Evolutionary conservation across 495 filamentous ascomycete genomes (phyloP).

Genomic region (Penicillium odoratum): DNA sequence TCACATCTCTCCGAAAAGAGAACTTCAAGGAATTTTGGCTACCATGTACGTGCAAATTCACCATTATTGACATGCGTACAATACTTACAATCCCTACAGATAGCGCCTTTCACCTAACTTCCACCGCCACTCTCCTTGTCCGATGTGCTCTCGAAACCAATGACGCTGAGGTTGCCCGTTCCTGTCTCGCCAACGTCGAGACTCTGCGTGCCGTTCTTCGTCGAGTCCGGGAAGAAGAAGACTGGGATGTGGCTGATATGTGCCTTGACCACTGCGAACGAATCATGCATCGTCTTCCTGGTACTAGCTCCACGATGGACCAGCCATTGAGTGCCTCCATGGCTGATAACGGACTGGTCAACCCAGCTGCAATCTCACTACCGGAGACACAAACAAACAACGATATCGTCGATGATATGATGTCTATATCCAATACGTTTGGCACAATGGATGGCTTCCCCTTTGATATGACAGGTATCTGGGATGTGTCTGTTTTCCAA

Average conservation of each 20-base stretch:
- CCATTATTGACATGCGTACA: background rate
- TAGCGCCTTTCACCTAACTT: conserved; percentile 51
- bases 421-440: conserved; percentile 51
- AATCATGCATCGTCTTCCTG: conserved; percentile 45
- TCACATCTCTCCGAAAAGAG: conserved; percentile 42
- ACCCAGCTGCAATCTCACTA: conserved; percentile 45
- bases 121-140: conserved; percentile 49
- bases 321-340: conserved; percentile 17
- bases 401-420: conserved; percentile 54
- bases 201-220: conserved; percentile 45
- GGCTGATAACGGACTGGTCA: conserved; percentile 38
- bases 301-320: conserved; percentile 25
- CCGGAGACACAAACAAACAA: conserved; percentile 52
- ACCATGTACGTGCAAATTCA: conserved; percentile 35
- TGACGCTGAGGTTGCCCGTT: conserved; percentile 39
- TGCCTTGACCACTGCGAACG: conserved; percentile 54
- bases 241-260: conserved; percentile 56
- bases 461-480: conserved; percentile 53
- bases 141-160: conserved; percentile 50
- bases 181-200: conserved; percentile 45
- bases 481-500: conserved; percentile 51
- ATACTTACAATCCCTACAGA: conserved; percentile 33
- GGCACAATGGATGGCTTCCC: conserved; percentile 53
- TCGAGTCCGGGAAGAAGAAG: conserved; percentile 51
- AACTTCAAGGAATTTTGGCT: conserved; percentile 53